Evolutionary conservation across 495 filamentous ascomycete species (phyloP).

Genomic region (Penicillium macrosclerotiorum): DNA sequence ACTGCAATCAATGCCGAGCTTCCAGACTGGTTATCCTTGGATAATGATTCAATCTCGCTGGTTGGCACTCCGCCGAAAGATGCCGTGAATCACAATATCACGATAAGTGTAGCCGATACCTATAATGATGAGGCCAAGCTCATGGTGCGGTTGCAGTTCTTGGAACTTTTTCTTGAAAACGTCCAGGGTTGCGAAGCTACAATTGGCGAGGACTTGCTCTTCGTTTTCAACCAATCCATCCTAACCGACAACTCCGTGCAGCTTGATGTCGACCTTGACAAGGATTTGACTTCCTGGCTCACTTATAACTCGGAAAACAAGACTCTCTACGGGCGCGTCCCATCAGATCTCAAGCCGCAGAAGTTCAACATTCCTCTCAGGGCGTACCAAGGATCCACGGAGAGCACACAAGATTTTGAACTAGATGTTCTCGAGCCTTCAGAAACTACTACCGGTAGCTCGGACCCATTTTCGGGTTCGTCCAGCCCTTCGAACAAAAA

Average conservation of each 20-base stretch:
- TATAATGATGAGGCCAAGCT: slow-evolving; percentile 63
- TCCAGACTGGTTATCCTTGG: slow-evolving; percentile 70
- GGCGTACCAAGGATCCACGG: slow-evolving; percentile 45
- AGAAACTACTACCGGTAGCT: slow-evolving; percentile 2
- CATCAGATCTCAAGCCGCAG: slow-evolving; percentile 41
- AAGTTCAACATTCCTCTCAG: slow-evolving; percentile 49
- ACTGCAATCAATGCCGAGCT: slow-evolving; percentile 47
- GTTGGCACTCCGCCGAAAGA: slow-evolving; percentile 60
- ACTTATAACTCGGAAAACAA: slow-evolving; percentile 56
- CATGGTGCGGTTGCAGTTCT: slow-evolving; percentile 59
- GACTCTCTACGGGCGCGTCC: slow-evolving; percentile 62
- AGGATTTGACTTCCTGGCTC: slow-evolving; percentile 61
- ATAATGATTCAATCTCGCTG: slow-evolving; percentile 59
- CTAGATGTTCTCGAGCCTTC: slow-evolving; percentile 44
- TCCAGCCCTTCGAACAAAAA: slow-evolving; percentile 26
- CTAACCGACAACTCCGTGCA: slow-evolving; percentile 50
- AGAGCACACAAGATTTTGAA: slow-evolving; percentile 47
- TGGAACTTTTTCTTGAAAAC: slow-evolving; percentile 41
- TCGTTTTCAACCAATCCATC: slow-evolving; percentile 58
- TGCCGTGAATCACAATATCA: slow-evolving; percentile 60
- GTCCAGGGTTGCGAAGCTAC: slow-evolving; percentile 52
- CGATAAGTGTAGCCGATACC: slow-evolving; percentile 60
- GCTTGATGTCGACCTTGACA: slow-evolving; percentile 52
- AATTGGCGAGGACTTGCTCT: slow-evolving; percentile 62
- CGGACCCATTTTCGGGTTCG: slow-evolving; percentile 19